Percentiles rank a stretch among this genome's conserved stretches.
These are phyloP conservation scores for Harringtonia aguacate DNA, from an alignment of 2,329 filamentous ascomycete species.

Conservation along the genomic window DNA sequence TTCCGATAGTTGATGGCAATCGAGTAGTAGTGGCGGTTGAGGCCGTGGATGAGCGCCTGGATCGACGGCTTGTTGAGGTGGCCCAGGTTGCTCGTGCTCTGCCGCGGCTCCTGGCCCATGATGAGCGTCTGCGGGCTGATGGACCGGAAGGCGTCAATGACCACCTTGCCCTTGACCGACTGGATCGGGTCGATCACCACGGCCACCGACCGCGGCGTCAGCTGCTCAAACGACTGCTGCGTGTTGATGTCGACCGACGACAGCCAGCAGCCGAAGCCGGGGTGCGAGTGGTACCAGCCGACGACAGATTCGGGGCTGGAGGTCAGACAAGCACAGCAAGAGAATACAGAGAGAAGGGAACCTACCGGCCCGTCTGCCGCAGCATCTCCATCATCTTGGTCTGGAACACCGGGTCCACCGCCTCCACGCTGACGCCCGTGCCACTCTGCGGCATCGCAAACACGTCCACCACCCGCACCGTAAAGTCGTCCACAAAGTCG, in stretches of 20 bases:
- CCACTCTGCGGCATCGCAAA: constrained; percentile 99
- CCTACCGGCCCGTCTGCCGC: constrained; percentile 83
- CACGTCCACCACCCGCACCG: constrained; percentile 93
- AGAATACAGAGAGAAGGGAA: background rate
- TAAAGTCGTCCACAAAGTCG: constrained; percentile 98
- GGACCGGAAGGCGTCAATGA: constrained; percentile 96
- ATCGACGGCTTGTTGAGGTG: constrained; percentile 99
- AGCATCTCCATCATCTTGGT: constrained; percentile 99
- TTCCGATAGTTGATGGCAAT: constrained; percentile 98
- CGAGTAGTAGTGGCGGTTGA: constrained; percentile 98
- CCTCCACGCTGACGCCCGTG: constrained; percentile 96
- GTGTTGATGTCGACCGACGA: constrained; percentile 99
- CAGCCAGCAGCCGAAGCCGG: constrained; percentile 97
- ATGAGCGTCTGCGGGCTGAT: constrained; percentile 97
- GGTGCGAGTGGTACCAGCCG: constrained; percentile 99
- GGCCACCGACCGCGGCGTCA: constrained; percentile 91
- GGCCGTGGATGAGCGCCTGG: constrained; percentile 92
- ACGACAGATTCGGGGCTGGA: constrained; percentile 87
- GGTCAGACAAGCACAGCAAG: background rate
- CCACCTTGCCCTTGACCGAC: constrained; percentile 98
- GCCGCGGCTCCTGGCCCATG: constrained; percentile 93
- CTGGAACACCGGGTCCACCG: constrained; percentile 96
- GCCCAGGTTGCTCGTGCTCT: constrained; percentile 94
- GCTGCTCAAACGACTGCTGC: constrained; percentile 98
- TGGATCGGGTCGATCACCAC: constrained; percentile 98